Evolutionary conservation across 2,329 filamentous ascomycete species (phyloP).

Genomic region (Xylariaceae sp.): DNA sequence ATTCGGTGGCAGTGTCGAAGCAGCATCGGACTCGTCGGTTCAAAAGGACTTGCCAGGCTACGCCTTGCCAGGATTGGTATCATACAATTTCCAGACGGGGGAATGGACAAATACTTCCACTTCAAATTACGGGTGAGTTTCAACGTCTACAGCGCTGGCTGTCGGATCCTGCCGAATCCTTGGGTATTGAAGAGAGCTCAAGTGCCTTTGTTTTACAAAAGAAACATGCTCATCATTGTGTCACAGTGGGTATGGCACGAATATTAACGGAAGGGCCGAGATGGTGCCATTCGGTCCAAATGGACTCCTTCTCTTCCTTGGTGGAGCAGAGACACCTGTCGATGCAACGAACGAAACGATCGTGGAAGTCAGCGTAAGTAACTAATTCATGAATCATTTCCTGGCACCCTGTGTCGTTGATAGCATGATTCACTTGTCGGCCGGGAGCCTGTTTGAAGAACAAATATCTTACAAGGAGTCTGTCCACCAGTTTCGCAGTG

Average conservation of each 20-base stretch:
- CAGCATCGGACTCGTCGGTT: slow-evolving; percentile 25
- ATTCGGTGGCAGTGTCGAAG: slow-evolving; percentile 30
- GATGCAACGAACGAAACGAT: slow-evolving; percentile 21
- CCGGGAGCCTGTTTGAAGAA: no score
- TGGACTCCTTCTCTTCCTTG: slow-evolving; percentile 34
- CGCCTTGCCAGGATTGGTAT: slow-evolving; percentile 31
- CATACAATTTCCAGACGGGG: slow-evolving; percentile 32
- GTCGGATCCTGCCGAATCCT: no score
- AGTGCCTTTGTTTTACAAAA: no score
- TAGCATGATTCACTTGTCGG: no score
- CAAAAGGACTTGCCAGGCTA: slow-evolving; percentile 23
- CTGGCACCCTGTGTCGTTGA: no score
- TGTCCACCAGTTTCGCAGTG: no score
- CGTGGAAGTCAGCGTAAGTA: slow-evolving; percentile 12
- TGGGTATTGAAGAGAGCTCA: no score
- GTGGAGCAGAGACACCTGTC: slow-evolving; percentile 28
- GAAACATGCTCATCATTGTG: no score
- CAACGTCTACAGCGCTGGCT: no score
- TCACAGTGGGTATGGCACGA: slow-evolving; percentile 23
- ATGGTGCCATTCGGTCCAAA: slow-evolving; percentile 34
- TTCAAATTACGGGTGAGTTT: slow-evolving; percentile 12
- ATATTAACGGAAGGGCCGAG: slow-evolving; percentile 30
- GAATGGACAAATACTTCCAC: slow-evolving; percentile 33
- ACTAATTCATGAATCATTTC: no score
- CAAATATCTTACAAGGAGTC: no score